Base-by-base conservation (phyloP, 768 basidiomycete genomes). In the Phylloporus rhodoxanthus region DNA sequence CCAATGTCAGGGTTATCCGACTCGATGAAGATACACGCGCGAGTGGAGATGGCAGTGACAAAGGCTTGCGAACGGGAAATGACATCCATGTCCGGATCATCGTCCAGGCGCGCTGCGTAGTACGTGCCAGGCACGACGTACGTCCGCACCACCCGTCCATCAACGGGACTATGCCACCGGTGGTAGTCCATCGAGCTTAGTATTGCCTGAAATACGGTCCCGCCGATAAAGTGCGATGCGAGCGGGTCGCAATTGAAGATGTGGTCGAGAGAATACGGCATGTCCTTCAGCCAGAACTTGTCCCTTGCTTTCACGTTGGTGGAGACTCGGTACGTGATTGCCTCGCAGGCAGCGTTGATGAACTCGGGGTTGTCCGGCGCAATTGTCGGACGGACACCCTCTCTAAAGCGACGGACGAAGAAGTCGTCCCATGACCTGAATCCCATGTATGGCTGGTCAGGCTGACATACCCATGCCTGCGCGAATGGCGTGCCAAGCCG, bases 141-240 rank as follows among this genome's bases (percentile, higher is more conserved):
- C 10, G 66, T 63, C 59, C 75, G 67, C 13, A 55, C 60, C 30
- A 80, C 65, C 1, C 38, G 63, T 2, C 78, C 78, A 34, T 70
- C 67, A 10, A 84, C 72, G 48, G 84, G 84, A 43, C 71, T 66
- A 61, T 80, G 78, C 82, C 81, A 84, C 53, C 81, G 77, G 56
- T 84, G 84, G 56, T 82, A 85, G 26, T 73, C 71, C 23, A 72
- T 56, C 3, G 78, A 71, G 45, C 70, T 70, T 51, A 85, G 73
- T 65, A 82, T 82, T 0, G 75, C 80, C 56, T 84, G 82, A 62
- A 74, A 75, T 30, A 79, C 61, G 1, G 74, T 75, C 13, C 75
- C 82, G 9, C 76, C 78, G 5, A 72, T 68, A 53, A 81, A 78
- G 17, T 70, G 60, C 2, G 69, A 49, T 0, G 73, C 63, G 47